phyloP scores from a whole-genome alignment of 2,329 filamentous ascomycete genomes.

The Immersiporthe knoxdaviesiana region DNA sequence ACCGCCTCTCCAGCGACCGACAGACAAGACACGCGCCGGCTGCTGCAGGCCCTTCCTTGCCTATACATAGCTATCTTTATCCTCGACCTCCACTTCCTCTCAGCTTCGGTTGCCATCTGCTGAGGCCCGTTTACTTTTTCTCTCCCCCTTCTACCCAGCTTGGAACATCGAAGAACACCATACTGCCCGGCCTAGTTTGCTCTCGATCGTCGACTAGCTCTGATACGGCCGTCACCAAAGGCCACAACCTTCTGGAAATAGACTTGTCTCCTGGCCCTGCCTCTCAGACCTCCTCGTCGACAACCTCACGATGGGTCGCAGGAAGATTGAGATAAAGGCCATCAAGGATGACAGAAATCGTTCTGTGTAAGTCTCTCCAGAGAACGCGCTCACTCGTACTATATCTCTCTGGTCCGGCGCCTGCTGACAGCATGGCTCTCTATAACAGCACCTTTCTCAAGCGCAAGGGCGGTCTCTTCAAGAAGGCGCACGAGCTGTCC shows the following conservation, averaged over 20 bases:
- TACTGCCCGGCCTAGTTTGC: slow-evolving; percentile 24
- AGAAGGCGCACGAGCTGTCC: slow-evolving; percentile 98
- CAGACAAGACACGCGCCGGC: neutral
- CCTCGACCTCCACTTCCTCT: slow-evolving; percentile 18
- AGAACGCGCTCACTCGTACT: neutral
- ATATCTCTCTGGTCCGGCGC: neutral
- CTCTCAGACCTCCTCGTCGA: slow-evolving; percentile 18
- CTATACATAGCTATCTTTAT: slow-evolving; percentile 25
- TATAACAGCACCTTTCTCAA: slow-evolving; percentile 86
- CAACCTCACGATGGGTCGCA: slow-evolving; percentile 75
- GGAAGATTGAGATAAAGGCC: slow-evolving; percentile 99
- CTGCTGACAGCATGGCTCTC: slow-evolving; percentile 20
- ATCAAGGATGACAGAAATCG: slow-evolving; percentile 99
- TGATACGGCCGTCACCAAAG: slow-evolving; percentile 28
- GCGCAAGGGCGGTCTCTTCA: slow-evolving; percentile 97
- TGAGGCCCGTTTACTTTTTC: neutral
- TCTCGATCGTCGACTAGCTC: slow-evolving; percentile 23
- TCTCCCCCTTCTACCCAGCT: neutral
- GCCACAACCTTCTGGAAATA: slow-evolving; percentile 26
- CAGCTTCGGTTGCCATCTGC: slow-evolving; percentile 13
- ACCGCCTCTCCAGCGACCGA: neutral
- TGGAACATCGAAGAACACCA: slow-evolving; percentile 9
- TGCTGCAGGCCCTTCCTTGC: slow-evolving; percentile 1
- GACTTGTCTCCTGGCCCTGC: slow-evolving; percentile 9
- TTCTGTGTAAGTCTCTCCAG: slow-evolving; percentile 76